Evolutionary conservation across 2,329 filamentous ascomycete species (phyloP).

Genomic region (Trichoderma sp.): DNA sequence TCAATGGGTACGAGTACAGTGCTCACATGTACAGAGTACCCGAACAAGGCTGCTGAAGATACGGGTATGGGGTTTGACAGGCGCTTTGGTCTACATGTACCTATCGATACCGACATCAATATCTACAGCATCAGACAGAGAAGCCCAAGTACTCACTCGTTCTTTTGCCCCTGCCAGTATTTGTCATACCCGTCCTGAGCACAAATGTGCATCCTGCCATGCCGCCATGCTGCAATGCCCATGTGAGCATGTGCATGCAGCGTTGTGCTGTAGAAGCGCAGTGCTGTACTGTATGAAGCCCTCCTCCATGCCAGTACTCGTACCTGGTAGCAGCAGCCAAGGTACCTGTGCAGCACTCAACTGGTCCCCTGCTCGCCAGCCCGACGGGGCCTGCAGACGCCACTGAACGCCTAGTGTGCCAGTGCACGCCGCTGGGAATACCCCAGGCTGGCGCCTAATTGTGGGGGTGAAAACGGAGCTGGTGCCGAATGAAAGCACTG

Average conservation of each 20-base stretch:
- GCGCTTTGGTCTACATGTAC: background rate
- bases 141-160: background rate
- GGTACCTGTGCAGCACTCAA: background rate
- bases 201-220: background rate
- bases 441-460: slow-evolving; percentile 18
- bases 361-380: background rate
- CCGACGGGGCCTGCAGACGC: slow-evolving; percentile 4
- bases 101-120: background rate
- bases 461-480: slow-evolving; percentile 4
- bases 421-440: slow-evolving; percentile 8
- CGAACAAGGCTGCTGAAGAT: background rate
- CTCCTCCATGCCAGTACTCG: background rate
- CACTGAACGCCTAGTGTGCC: background rate
- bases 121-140: background rate
- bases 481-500: background rate
- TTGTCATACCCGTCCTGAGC: background rate
- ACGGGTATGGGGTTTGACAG: background rate
- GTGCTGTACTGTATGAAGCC: background rate
- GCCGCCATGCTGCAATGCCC: background rate
- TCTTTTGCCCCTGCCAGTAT: background rate
- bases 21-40: background rate
- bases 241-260: background rate
- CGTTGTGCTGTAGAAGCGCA: background rate
- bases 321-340: background rate
- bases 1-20: background rate